Percentiles rank a stretch among this genome's conserved stretches.
These are phyloP conservation scores for Arthrobotrys pseudoclavata DNA, from an alignment of 2,329 filamentous ascomycete genomes.

Conservation along the genomic window DNA sequence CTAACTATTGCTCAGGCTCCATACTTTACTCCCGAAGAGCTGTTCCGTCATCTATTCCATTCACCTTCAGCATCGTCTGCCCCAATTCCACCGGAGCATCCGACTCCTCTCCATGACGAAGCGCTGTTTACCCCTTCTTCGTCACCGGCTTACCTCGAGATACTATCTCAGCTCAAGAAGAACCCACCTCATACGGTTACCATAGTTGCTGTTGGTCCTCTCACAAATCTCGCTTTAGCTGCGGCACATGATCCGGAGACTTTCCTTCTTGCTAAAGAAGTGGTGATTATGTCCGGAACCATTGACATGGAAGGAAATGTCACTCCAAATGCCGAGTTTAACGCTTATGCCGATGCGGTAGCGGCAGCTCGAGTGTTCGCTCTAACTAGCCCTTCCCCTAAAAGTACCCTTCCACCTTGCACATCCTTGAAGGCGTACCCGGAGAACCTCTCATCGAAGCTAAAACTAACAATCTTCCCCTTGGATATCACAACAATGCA, in stretches of 20 bases:
- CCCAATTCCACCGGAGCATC: conserved; percentile 64
- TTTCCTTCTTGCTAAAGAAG: conserved; percentile 88
- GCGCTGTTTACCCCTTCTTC: conserved; percentile 81
- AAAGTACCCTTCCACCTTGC: conserved; percentile 82
- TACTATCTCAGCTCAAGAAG: conserved; percentile 84
- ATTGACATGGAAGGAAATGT: conserved; percentile 85
- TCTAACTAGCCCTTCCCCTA: conserved; percentile 79
- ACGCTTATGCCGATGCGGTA: conserved; percentile 88
- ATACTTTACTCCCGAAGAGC: conserved; percentile 76
- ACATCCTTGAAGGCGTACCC: conserved; percentile 75
- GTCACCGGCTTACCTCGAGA: conserved; percentile 82
- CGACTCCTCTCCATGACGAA: conserved; percentile 64
- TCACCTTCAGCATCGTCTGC: conserved; percentile 69
- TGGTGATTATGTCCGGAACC: conserved; percentile 95
- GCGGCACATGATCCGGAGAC: conserved; percentile 89
- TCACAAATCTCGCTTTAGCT: conserved; percentile 93
- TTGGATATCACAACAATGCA: conserved; percentile 83
- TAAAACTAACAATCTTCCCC: conserved; percentile 80
- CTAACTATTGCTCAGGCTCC: conserved; percentile 67
- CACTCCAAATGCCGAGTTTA: conserved; percentile 91
- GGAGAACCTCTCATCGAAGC: conserved; percentile 72
- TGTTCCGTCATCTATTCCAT: conserved; percentile 78
- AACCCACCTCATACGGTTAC: conserved; percentile 87
- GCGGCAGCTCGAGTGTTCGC: conserved; percentile 83
- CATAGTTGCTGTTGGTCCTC: conserved; percentile 88